Evolutionary conservation across 352 stramenopile genomes (phyloP), one percentile per base, ranked within the genome.

Genomic region (Phytophthora podocarpi): DNA sequence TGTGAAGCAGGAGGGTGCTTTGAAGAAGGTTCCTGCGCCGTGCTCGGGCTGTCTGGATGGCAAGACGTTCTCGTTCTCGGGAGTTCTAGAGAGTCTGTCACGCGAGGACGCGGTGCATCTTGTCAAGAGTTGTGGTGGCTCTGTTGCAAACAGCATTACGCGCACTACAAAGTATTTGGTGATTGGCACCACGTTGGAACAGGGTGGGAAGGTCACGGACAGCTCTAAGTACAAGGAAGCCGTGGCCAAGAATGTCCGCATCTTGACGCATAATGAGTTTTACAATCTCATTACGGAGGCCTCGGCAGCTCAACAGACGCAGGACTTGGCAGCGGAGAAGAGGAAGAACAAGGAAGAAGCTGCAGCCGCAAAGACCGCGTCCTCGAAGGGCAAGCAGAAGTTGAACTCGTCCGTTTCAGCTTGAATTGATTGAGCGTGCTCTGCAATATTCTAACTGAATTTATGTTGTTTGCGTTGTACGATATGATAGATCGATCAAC

Each of bases 181-280:
- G 9, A 61, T 90, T 11, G 87, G 87, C 5, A 24, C 72, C 13
- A 76, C 74, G 18, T 65, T 96, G 10, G 84, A 93, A 30, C 75
- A 93, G 9, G 84, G 87, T 24, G 82, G 77, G 7, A 67, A 87
- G 18, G 71, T 95, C 15, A 66, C 69, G 2, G 47, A 68, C 2
- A 67, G 82, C 31, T 47, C 55, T 53, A 99, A 99, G 72, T 98
- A 97, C 76, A 89, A 88, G 49, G 93, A 97, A 40, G 93, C 91
- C 10, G 55, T 88, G 20, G 78, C 73, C 2, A 93, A 95, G 56
- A 91, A 95, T 59, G 79, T 93, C n/a, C 76, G 82, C 30, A 79
- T 96, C 24, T 45, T 96, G 51, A 89, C 82, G n/a, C 85, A 96
- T 59, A 90, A 89, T 39, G 78, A 93, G 59, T 95, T 95, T 42